Percentiles rank a stretch among this genome's conserved stretches.
Conservation (phyloP, 306 rosid genomes). For the Elaeagnus macrophylla region DNA sequence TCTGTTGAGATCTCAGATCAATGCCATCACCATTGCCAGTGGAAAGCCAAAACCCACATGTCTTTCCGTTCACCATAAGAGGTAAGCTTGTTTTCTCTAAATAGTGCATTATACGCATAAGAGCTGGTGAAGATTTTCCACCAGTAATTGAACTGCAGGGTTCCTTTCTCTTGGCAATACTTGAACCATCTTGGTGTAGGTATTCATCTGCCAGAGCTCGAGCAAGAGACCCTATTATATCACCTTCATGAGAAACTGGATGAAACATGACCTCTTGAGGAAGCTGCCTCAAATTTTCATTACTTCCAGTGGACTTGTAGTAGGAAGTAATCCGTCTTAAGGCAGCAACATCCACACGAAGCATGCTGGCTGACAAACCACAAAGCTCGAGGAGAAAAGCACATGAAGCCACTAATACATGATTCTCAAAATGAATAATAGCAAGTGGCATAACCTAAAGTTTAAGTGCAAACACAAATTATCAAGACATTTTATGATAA, state of each 20-base stretch:
- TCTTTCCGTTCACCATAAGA: conserved; percentile 45
- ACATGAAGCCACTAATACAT: conserved; percentile 78
- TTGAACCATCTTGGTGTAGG: conserved; percentile 49
- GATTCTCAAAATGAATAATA: conserved; percentile 79
- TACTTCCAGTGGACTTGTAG: conserved; percentile 46
- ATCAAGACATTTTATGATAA: conserved; percentile 12
- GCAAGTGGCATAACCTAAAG: conserved; percentile 76
- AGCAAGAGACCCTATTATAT: conserved; percentile 65
- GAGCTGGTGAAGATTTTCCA: conserved; percentile 58
- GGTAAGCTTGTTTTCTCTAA: conserved; percentile 82
- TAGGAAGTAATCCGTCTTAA: conserved; percentile 73
- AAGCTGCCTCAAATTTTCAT: conserved; percentile 53
- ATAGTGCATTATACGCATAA: conserved; percentile 62
- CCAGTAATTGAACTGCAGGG: conserved; percentile 22
- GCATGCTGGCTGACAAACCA: conserved; percentile 79
- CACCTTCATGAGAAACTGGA: conserved; percentile 58
- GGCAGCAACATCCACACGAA: conserved; percentile 65
- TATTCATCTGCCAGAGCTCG: conserved; percentile 82
- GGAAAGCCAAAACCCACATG: conserved; percentile 84
- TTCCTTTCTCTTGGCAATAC: conserved; percentile 29
- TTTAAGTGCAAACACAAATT: conserved; percentile 9
- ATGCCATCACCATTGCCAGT: conserved; percentile 67
- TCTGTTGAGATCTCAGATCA: conserved; percentile 79
- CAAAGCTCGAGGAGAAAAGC: conserved; percentile 82
- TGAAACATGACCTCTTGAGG: conserved; percentile 62